These are phyloP conservation scores for Sugiyamaella sp. DNA, from an alignment of 1,139 yeast genomes.

Conservation along the genomic window DNA sequence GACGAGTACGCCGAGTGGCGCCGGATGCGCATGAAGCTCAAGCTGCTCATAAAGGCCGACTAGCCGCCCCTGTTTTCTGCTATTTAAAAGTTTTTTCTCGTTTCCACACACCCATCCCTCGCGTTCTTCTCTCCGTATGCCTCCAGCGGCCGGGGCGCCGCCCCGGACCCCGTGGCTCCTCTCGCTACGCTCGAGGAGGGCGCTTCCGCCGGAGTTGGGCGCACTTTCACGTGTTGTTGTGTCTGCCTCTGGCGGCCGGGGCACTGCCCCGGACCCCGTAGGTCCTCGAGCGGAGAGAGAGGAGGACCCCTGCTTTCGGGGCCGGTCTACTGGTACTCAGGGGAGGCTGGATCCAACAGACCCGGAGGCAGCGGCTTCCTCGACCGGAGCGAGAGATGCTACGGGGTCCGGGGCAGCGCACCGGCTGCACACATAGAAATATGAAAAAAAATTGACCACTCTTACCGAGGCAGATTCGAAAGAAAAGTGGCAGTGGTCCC, in stretches of 20 bases:
- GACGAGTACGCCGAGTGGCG: constrained; percentile 43
- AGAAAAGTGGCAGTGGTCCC: too few species aligned
- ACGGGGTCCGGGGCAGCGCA: background rate
- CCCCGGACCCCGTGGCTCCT: constrained; percentile 7
- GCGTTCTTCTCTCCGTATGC: background rate
- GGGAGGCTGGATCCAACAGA: background rate
- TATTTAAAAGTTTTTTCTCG: constrained; percentile 17
- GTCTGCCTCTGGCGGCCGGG: constrained; percentile 12
- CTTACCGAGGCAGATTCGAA: too few species aligned
- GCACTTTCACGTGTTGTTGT: too few species aligned
- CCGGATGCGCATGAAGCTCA: constrained; percentile 37
- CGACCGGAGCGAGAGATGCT: background rate
- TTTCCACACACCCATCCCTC: background rate
- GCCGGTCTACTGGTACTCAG: background rate
- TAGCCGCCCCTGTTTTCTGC: constrained; percentile 19
- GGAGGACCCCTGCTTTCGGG: background rate
- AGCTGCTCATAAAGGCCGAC: constrained; percentile 37
- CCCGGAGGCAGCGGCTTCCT: background rate
- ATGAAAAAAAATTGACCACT: too few species aligned
- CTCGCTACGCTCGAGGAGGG: background rate
- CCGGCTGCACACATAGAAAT: too few species aligned
- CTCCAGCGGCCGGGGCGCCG: constrained; percentile 13
- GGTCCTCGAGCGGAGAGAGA: background rate
- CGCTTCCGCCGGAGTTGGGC: too few species aligned
- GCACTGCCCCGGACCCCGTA: constrained; percentile 10